Evolutionary conservation across 2,329 filamentous ascomycete genomes (phyloP).

Genomic region (Venturiaceae sp.): DNA sequence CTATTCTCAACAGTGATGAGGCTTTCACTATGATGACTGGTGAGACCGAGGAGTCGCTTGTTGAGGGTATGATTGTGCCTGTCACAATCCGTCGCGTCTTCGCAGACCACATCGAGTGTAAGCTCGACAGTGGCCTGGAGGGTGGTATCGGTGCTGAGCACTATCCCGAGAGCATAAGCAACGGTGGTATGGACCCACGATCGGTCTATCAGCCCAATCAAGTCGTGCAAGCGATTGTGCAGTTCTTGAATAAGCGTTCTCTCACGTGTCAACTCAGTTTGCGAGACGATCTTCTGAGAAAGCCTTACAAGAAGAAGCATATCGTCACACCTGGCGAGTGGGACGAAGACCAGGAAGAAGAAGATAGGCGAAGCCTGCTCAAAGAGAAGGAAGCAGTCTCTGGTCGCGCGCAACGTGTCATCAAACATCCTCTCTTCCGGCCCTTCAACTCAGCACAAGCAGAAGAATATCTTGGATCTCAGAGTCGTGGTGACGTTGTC

Average conservation of each 20-base stretch:
- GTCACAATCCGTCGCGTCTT: conserved; percentile 82
- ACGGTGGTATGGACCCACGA: conserved; percentile 28
- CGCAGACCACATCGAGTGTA: conserved; percentile 86
- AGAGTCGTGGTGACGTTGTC: conserved; percentile 79
- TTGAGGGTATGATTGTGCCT: conserved; percentile 85
- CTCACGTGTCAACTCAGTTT: conserved; percentile 78
- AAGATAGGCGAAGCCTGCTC: conserved; percentile 67
- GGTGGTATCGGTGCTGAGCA: conserved; percentile 77
- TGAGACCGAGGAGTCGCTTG: conserved; percentile 75
- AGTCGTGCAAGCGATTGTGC: conserved; percentile 1
- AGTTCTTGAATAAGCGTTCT: conserved; percentile 73
- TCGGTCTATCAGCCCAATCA: not conserved
- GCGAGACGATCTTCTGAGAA: conserved; percentile 68
- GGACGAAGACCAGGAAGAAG: conserved; percentile 73
- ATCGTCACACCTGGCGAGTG: conserved; percentile 73
- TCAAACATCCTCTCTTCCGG: conserved; percentile 95
- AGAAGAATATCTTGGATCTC: conserved; percentile 83
- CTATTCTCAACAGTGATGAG: conserved; percentile 59
- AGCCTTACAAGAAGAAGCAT: conserved; percentile 54
- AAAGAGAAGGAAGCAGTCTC: conserved; percentile 79
- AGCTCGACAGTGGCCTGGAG: conserved; percentile 89
- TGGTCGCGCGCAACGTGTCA: conserved; percentile 82
- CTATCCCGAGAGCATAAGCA: conserved; percentile 61
- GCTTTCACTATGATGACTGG: conserved; percentile 96
- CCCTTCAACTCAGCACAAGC: conserved; percentile 88